These are phyloP conservation scores for Scenedesmus sp. DNA, from an alignment of 163 green algal genomes.

Conservation along the genomic window DNA sequence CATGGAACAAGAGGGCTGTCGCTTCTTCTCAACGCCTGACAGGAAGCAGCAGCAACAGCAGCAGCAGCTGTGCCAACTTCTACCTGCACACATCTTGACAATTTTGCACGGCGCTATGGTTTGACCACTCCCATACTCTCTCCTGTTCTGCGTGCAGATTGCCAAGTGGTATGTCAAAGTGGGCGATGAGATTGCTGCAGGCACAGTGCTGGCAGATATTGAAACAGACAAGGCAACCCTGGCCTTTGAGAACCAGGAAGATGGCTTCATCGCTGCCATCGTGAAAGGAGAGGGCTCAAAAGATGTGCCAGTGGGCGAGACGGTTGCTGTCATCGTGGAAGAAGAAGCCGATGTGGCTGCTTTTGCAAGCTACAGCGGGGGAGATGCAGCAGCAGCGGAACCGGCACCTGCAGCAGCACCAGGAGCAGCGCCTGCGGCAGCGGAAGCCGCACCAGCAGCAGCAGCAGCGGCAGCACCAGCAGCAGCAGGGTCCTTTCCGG, in stretches of 20 bases:
- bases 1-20: too few relatives aligned
- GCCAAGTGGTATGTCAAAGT: slow-evolving; percentile 83
- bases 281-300: slow-evolving; percentile 78
- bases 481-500: slow-evolving; percentile 12
- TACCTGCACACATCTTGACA: background rate
- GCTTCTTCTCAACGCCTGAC: too few relatives aligned
- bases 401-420: slow-evolving; percentile 25
- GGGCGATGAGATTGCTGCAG: slow-evolving; percentile 76
- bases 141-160: slow-evolving; percentile 67
- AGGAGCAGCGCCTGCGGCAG: slow-evolving; percentile 32
- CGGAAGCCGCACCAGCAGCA: slow-evolving; percentile 37
- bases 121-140: background rate
- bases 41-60: too few relatives aligned
- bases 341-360: slow-evolving; percentile 74
- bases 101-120: background rate
- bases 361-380: slow-evolving; percentile 84
- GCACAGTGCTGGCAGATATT: slow-evolving; percentile 82
- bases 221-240: slow-evolving; percentile 93
- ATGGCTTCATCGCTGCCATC: slow-evolving; percentile 86
- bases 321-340: slow-evolving; percentile 86
- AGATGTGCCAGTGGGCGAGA: slow-evolving; percentile 71
- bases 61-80: background rate
- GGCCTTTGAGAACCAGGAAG: slow-evolving; percentile 88
- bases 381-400: background rate
- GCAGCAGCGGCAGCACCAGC: too few relatives aligned